Percentiles rank a stretch among this genome's conserved stretches.
phyloP scores from a whole-genome alignment of 169 alveolate genomes.

The Miamiensis avidus region DNA sequence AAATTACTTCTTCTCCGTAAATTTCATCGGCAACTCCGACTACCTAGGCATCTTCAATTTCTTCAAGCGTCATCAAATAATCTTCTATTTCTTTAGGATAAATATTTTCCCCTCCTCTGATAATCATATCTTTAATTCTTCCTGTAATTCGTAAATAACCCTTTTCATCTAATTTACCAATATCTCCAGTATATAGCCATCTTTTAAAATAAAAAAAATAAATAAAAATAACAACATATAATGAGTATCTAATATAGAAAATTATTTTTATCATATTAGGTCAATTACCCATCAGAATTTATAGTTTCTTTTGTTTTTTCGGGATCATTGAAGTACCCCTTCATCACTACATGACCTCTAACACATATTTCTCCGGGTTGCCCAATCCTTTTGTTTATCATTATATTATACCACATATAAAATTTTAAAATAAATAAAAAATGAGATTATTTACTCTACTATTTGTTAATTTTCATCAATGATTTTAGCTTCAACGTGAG shows the following conservation, averaged over 20 bases:
- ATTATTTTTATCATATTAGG: too few species aligned
- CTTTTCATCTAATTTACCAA: slow-evolving; percentile 71
- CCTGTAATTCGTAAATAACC: slow-evolving; percentile 72
- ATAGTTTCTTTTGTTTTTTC: slow-evolving; percentile 70
- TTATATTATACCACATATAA: background rate
- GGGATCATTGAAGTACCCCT: slow-evolving; percentile 75
- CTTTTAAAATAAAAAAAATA: slow-evolving; percentile 9
- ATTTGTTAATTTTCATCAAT: slow-evolving; percentile 50
- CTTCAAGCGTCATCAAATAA: slow-evolving; percentile 45
- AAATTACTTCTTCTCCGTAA: slow-evolving; percentile 67
- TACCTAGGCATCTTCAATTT: slow-evolving; percentile 58
- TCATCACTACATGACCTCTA: slow-evolving; percentile 76
- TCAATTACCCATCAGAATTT: slow-evolving; percentile 44
- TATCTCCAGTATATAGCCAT: slow-evolving; percentile 85
- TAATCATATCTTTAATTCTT: slow-evolving; percentile 73
- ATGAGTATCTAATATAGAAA: too few species aligned
- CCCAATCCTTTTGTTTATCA: slow-evolving; percentile 42
- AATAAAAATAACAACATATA: too few species aligned
- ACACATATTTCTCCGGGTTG: slow-evolving; percentile 77
- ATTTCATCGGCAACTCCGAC: slow-evolving; percentile 69
- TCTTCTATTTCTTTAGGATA: slow-evolving; percentile 79
- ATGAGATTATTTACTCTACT: slow-evolving; percentile 16
- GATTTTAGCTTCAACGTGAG: slow-evolving; percentile 58
- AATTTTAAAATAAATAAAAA: too few species aligned
- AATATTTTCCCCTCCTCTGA: slow-evolving; percentile 83